phyloP scores from a whole-genome alignment of 2,329 filamentous ascomycete genomes.

The Diaporthe sp. region DNA sequence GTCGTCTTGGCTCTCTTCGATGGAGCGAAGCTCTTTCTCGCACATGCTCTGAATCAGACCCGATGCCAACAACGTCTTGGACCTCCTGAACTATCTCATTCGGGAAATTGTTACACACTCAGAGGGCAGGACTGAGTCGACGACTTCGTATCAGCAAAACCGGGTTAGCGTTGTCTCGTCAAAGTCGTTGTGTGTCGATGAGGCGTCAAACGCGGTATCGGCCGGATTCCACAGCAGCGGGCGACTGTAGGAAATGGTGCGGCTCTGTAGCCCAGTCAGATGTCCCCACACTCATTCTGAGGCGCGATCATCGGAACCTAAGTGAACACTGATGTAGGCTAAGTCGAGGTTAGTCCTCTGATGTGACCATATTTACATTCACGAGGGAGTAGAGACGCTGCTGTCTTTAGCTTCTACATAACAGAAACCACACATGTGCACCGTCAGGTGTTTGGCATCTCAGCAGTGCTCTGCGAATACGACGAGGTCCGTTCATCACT shows the following conservation, averaged over 20 bases:
- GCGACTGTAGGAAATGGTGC: background rate
- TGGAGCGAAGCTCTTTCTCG: background rate
- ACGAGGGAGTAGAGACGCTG: too few relatives aligned
- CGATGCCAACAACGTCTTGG: too few relatives aligned
- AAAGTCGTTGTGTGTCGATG: background rate
- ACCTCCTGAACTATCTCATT: background rate
- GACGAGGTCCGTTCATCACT: background rate
- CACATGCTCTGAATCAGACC: too few relatives aligned
- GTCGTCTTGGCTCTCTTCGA: background rate
- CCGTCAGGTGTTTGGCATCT: slow-evolving; percentile 13
- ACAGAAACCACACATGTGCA: background rate
- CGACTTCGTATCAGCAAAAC: background rate
- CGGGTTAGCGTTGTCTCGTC: background rate
- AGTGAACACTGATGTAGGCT: background rate
- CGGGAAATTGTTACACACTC: background rate
- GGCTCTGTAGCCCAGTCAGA: background rate
- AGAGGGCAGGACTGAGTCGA: background rate
- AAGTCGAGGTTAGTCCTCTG: background rate
- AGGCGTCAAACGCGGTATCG: background rate
- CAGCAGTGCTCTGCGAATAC: too few relatives aligned
- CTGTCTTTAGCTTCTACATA: background rate
- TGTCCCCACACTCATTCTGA: background rate
- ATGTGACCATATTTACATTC: background rate
- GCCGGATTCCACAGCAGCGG: too few relatives aligned
- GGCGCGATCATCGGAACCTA: background rate